phyloP scores from a whole-genome alignment of 495 filamentous ascomycete genomes.

The Penicillium daleae region DNA sequence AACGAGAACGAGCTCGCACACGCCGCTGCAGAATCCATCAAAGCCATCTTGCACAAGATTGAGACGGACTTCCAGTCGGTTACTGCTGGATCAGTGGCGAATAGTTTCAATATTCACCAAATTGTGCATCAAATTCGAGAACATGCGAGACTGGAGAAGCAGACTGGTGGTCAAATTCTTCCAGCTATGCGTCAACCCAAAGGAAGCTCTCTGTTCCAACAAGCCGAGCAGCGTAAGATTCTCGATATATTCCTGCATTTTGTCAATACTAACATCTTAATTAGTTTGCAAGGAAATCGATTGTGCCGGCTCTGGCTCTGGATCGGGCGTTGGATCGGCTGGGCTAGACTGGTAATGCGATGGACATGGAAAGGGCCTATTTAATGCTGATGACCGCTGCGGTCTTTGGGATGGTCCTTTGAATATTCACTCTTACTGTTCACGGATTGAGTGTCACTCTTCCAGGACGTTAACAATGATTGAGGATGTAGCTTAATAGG shows the following conservation, averaged over 20 bases:
- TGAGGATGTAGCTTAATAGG: too few relatives aligned
- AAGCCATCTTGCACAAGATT: constrained; percentile 1
- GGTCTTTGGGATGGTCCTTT: too few relatives aligned
- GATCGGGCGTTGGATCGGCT: constrained; percentile 5
- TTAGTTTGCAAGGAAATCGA: constrained; percentile 44
- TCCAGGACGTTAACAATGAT: too few relatives aligned
- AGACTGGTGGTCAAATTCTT: constrained; percentile 27
- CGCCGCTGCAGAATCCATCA: neutral
- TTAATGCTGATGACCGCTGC: too few relatives aligned
- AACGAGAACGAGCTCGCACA: neutral
- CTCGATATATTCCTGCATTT: neutral
- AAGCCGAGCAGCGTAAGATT: constrained; percentile 41
- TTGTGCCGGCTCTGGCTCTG: constrained; percentile 25
- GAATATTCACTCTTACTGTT: too few relatives aligned
- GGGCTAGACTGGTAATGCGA: constrained; percentile 31
- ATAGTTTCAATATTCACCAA: neutral
- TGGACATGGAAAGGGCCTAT: too few relatives aligned
- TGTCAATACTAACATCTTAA: neutral
- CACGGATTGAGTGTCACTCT: too few relatives aligned
- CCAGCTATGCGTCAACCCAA: constrained; percentile 39
- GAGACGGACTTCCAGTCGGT: constrained; percentile 15
- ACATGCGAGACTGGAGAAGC: constrained; percentile 38
- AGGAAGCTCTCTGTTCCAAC: constrained; percentile 35
- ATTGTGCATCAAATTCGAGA: constrained; percentile 31
- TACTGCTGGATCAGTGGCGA: neutral